Evolutionary conservation across 1,284 basidiomycete genomes (phyloP).

Genomic region (Sporisorium exsertum): DNA sequence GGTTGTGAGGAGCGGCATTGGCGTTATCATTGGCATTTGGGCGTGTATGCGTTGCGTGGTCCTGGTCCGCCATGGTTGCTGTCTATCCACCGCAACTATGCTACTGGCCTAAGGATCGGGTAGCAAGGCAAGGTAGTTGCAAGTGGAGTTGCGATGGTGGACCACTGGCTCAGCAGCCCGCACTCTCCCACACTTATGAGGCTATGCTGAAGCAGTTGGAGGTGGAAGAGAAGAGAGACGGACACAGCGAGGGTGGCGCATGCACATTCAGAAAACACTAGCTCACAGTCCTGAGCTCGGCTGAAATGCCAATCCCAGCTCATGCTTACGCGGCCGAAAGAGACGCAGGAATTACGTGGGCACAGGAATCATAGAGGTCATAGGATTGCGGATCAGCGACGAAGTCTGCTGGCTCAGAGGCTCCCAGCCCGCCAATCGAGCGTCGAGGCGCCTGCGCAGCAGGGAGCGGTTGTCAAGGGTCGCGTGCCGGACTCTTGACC

Average conservation of each 20-base stretch:
- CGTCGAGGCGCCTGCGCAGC: too few species aligned
- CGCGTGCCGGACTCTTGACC: too few species aligned
- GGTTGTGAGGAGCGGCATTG: not conserved
- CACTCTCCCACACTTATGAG: not conserved
- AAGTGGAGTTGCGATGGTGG: too few species aligned
- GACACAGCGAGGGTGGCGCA: not conserved
- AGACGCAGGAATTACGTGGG: too few species aligned
- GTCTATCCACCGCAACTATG: not conserved
- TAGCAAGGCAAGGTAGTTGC: not conserved
- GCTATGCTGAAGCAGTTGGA: not conserved
- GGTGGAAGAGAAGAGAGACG: not conserved
- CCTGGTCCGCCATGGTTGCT: conserved; percentile 11
- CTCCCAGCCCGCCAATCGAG: too few species aligned
- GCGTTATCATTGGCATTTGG: not conserved
- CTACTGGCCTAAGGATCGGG: not conserved
- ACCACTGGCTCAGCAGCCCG: not conserved
- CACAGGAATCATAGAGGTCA: too few species aligned
- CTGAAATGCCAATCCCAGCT: not conserved
- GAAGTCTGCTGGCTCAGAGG: too few species aligned
- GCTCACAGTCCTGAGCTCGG: not conserved
- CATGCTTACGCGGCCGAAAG: too few species aligned
- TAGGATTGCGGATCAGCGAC: too few species aligned
- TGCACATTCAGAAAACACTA: not conserved
- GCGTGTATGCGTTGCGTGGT: not conserved
- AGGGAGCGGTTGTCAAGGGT: too few species aligned